phyloP scores from a whole-genome alignment of 1,139 yeast genomes.

The Scheffersomyces parashehatae region DNA sequence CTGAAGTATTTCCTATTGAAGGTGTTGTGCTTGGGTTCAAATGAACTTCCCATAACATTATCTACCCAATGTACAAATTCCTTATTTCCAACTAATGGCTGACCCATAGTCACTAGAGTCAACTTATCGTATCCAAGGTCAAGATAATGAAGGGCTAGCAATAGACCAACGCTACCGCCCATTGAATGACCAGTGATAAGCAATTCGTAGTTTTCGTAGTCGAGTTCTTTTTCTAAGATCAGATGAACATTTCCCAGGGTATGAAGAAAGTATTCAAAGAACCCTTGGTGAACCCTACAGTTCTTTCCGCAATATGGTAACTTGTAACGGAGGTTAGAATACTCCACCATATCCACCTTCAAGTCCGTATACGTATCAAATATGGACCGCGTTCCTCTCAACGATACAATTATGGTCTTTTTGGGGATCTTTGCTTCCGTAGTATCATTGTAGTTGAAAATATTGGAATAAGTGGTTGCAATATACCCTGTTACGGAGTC shows the following conservation, averaged over 20 bases:
- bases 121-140: constrained; percentile 36
- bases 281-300: constrained; percentile 53
- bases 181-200: constrained; percentile 51
- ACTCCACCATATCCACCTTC: constrained; percentile 38
- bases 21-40: constrained; percentile 19
- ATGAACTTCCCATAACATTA: constrained; percentile 29
- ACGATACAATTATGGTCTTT: constrained; percentile 39
- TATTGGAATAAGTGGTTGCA: constrained; percentile 33
- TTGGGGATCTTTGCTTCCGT: constrained; percentile 8
- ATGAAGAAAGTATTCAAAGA: constrained; percentile 32
- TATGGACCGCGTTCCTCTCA: constrained; percentile 52
- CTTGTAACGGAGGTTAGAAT: constrained; percentile 23
- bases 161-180: constrained; percentile 50
- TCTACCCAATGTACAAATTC: constrained; percentile 43
- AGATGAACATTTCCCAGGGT: constrained; percentile 32
- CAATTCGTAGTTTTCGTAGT: constrained; percentile 31
- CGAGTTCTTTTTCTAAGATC: constrained; percentile 25
- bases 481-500: constrained; percentile 42
- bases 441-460: constrained; percentile 21
- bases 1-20: constrained; percentile 36
- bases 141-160: constrained; percentile 39
- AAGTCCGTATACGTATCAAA: constrained; percentile 48
- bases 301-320: constrained; percentile 33
- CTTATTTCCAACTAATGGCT: constrained; percentile 49
- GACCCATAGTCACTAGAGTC: constrained; percentile 50